phyloP scores from a whole-genome alignment of 129 eudicot genomes.

The Ambrosia trifida region DNA sequence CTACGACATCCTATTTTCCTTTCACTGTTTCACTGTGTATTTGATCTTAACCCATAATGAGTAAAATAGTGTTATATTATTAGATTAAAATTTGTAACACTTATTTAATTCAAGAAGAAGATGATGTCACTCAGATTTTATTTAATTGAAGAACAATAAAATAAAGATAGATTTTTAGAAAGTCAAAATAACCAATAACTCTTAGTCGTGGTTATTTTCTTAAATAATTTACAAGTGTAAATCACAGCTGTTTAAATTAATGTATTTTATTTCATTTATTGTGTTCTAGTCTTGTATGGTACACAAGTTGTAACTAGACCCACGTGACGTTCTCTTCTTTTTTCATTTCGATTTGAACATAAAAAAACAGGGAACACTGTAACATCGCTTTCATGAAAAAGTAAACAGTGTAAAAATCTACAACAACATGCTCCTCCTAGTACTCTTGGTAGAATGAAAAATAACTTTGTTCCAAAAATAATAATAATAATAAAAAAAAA shows the following conservation, averaged over 20 bases:
- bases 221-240: background rate
- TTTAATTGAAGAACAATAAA: too few species aligned
- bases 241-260: background rate
- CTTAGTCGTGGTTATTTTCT: too few species aligned
- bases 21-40: too few species aligned
- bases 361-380: conserved; percentile 1
- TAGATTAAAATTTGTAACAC: too few species aligned
- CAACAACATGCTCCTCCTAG: background rate
- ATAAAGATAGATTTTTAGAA: too few species aligned
- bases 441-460: background rate
- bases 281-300: background rate
- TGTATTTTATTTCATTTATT: background rate
- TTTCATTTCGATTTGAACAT: conserved; percentile 15
- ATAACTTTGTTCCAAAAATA: background rate
- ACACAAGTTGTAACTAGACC: conserved; percentile 17
- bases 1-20: too few species aligned
- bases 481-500: background rate
- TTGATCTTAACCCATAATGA: too few species aligned
- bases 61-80: too few species aligned
- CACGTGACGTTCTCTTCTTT: conserved; percentile 6
- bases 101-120: too few species aligned
- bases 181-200: too few species aligned
- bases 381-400: conserved; percentile 27
- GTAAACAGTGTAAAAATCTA: background rate
- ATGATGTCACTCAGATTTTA: too few species aligned